Conservation (phyloP, 805 yeast species). For the Metschnikowia matae region DNA sequence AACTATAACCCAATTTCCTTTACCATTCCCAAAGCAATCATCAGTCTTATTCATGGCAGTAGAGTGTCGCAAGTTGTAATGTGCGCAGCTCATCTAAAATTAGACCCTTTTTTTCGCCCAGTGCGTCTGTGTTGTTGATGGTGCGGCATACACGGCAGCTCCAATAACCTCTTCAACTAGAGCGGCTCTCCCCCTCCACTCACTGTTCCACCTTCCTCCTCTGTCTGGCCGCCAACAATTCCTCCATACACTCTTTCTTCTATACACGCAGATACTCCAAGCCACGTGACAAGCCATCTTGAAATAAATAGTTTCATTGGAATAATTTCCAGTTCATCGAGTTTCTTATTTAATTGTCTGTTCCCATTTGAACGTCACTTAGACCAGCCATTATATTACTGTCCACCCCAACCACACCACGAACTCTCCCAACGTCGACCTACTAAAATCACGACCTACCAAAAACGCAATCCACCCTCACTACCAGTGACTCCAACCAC, state of each 20-base stretch:
- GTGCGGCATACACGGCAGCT: not conserved
- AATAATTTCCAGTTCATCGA: too few relatives aligned
- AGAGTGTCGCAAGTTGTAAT: not conserved
- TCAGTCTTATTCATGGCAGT: not conserved
- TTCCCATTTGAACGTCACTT: not conserved
- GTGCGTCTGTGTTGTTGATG: constrained; percentile 1
- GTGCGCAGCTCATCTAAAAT: not conserved
- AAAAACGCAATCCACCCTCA: too few relatives aligned
- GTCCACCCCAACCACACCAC: not conserved
- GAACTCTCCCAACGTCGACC: too few relatives aligned
- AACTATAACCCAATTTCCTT: too few relatives aligned
- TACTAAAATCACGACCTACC: too few relatives aligned
- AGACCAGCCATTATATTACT: not conserved
- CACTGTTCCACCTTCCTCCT: not conserved
- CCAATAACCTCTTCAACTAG: not conserved
- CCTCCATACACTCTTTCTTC: not conserved
- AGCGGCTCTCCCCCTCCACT: not conserved
- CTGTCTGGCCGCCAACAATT: not conserved
- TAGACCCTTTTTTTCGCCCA: not conserved
- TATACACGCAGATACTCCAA: too few relatives aligned
- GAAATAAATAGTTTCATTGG: too few relatives aligned
- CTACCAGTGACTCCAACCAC: too few relatives aligned
- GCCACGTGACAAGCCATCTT: too few relatives aligned
- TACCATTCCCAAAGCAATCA: too few relatives aligned
- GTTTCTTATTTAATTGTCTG: too few relatives aligned